Base-by-base conservation (phyloP, 768 basidiomycete genomes). In the Suillus sp. region DNA sequence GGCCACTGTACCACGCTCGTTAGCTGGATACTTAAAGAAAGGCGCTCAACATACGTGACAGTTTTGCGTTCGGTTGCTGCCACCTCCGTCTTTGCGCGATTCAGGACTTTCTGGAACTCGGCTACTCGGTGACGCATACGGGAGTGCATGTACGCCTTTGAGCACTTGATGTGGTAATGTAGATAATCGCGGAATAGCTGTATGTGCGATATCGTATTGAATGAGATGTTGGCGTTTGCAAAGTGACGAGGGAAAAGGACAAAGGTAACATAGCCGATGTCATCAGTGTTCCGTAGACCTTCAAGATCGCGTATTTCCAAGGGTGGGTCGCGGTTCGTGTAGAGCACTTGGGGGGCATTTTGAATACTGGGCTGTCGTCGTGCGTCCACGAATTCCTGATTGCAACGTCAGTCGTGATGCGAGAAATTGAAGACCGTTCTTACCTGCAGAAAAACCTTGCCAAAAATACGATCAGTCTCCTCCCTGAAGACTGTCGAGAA, bases 91-190 rank as follows among this genome's bases (percentile, higher is more conserved):
- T 98, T 99, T 9, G 97, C 96, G 58, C 97, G 82, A 73, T 99
- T 99, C 71, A 99, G 78, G 59, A 99, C 88, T 77, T 95, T 95
- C 78, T 94, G 92, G 82, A 99, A 99, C 77, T 97, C 94, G 1
- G 91, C 86, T 14, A 97, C 97, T 11, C 97, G 88, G 69, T 90
- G 84, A 64, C 97, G 84, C 95, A 99, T 96, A 51, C 97, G 84
- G 3, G 94, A 96, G 78, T 99, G 96, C 94, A 99, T 96, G 78
- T 99, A 99, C 0, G 96, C 97, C 77, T 98, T 98, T 59, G 91
- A 95, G 74, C 95, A 96, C 71, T 96, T 99, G 84, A 99, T 97
- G 74, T 99, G 96, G 77, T 99, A 99, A 78, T 99, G 97, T n/a
- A 99, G 82, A 73, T 98, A 98, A 76, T 98, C 95, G 62, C 97